A percentile compares a stretch with the other conserved stretches of the same genome.
Evolutionary conservation across 2,329 filamentous ascomycete genomes (phyloP).

Genomic region (Colletotrichum scovillei): DNA sequence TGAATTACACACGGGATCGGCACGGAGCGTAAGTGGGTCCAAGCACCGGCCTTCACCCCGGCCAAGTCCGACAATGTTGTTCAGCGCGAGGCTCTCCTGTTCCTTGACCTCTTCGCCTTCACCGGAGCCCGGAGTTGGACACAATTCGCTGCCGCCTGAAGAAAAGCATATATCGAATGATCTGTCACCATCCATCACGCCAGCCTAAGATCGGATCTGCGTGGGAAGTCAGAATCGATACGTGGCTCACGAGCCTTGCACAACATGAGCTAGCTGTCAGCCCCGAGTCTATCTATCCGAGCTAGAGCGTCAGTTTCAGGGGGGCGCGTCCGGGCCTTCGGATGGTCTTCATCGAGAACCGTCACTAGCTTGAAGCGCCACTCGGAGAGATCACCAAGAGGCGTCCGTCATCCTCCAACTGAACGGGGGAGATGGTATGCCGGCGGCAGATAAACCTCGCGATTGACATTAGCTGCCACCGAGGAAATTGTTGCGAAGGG

Average conservation of each 20-base stretch:
- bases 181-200: background rate
- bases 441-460: background rate
- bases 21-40: background rate
- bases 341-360: background rate
- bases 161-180: background rate
- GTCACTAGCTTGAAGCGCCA: background rate
- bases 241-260: background rate
- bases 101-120: background rate
- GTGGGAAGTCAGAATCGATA: background rate
- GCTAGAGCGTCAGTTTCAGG: slow-evolving; percentile 9
- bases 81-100: background rate
- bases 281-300: background rate
- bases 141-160: background rate
- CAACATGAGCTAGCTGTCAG: background rate
- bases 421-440: background rate
- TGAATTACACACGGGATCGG: background rate
- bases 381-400: background rate
- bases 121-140: background rate
- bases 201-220: background rate
- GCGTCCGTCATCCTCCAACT: background rate
- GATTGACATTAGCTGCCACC: background rate
- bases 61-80: background rate
- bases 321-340: slow-evolving; percentile 7
- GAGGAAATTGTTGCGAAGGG: background rate
- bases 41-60: background rate